Evolutionary conservation across 352 stramenopile species (phyloP).

Genomic region (Thalassiosira livingstoniorum): DNA sequence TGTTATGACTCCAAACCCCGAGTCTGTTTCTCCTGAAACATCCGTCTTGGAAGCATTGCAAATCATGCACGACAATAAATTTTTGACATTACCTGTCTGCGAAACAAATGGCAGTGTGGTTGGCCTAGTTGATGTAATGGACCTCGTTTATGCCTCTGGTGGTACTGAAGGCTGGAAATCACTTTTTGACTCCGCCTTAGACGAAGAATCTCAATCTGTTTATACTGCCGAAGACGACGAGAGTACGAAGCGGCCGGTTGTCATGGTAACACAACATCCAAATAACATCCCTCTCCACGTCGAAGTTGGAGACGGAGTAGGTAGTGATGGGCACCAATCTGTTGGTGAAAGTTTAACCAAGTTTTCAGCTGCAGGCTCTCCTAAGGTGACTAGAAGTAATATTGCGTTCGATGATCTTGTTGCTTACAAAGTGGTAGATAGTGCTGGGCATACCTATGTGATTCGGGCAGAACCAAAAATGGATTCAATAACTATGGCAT

Average conservation of each 20-base stretch:
- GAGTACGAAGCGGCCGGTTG: constrained; percentile 32
- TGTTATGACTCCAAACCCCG: constrained; percentile 97
- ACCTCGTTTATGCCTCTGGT: constrained; percentile 89
- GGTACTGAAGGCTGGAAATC: constrained; percentile 78
- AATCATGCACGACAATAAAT: constrained; percentile 98
- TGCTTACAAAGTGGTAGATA: constrained; percentile 84
- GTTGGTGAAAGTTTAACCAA: constrained; percentile 61
- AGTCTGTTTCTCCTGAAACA: constrained; percentile 91
- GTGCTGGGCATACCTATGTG: constrained; percentile 75
- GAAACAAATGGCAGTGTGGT: constrained; percentile 90
- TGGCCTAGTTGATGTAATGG: constrained; percentile 95
- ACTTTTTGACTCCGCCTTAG: constrained; percentile 75
- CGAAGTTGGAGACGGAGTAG: constrained; percentile 63
- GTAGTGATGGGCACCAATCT: constrained; percentile 54
- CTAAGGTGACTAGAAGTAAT: constrained; percentile 24
- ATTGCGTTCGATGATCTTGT: constrained; percentile 38
- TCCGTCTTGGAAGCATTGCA: constrained; percentile 96
- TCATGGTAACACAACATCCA: constrained; percentile 61
- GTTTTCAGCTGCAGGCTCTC: constrained; percentile 42
- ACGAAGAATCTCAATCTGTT: constrained; percentile 67
- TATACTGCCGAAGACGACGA: constrained; percentile 44
- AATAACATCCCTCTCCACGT: constrained; percentile 79
- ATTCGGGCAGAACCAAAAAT: constrained; percentile 70
- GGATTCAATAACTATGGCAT: constrained; percentile 56
- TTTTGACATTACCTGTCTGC: constrained; percentile 96